Percentiles rank a stretch among this genome's conserved stretches.
phyloP scores from a whole-genome alignment of 2,329 filamentous ascomycete species.

The Neopestalotiopsis clavispora region DNA sequence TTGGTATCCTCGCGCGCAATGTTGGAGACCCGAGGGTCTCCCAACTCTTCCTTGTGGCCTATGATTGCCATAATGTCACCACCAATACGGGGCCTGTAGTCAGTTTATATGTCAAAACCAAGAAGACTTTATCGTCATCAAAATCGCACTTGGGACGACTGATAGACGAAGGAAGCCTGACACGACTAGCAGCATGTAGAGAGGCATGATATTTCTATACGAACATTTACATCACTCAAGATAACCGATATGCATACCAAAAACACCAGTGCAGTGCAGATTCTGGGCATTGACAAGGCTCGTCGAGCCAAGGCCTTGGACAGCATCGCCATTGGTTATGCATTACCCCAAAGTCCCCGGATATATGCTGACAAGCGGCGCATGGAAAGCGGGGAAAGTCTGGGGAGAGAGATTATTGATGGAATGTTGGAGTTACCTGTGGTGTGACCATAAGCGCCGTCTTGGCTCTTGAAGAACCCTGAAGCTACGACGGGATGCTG shows the following conservation, averaged over 20 bases:
- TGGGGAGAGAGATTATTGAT: not conserved
- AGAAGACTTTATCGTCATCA: not conserved
- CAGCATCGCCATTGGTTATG: not conserved
- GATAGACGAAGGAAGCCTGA: not conserved
- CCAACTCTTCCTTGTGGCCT: constrained; percentile 39
- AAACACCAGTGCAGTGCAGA: not conserved
- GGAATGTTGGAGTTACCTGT: not conserved
- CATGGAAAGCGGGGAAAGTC: not conserved
- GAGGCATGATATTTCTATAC: not conserved
- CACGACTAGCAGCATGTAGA: not conserved
- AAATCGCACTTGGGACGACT: not conserved
- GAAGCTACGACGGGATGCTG: not conserved
- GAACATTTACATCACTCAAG: not conserved
- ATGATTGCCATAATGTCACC: constrained; percentile 36
- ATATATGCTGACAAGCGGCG: not conserved
- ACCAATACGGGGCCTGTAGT: too few relatives aligned
- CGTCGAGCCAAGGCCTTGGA: not conserved
- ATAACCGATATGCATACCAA: not conserved
- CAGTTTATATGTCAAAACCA: too few relatives aligned
- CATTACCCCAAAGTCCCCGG: not conserved
- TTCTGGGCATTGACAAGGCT: not conserved
- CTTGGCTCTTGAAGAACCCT: not conserved
- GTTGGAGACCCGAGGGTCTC: constrained; percentile 38
- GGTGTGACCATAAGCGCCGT: not conserved
- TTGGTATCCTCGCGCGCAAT: constrained; percentile 41